These are phyloP conservation scores for Ogataea hybrid DNA, from an alignment of 1,139 yeast species.

Conservation along the genomic window DNA sequence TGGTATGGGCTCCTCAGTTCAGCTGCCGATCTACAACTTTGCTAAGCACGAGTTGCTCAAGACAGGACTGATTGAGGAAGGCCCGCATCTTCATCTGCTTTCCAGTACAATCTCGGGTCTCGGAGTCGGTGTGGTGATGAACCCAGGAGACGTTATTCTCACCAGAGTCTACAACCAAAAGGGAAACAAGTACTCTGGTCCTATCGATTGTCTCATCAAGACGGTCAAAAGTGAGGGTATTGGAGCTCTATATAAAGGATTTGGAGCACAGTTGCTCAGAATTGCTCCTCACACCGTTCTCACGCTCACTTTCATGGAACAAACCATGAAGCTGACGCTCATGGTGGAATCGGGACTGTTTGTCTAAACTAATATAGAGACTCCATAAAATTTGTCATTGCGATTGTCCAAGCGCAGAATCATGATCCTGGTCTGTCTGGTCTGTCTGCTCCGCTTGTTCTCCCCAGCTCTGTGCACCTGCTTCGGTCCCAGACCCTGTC, in stretches of 20 bases:
- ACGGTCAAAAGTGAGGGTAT: conserved; percentile 84
- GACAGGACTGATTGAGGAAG: conserved; percentile 53
- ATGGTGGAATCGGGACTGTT: conserved; percentile 38
- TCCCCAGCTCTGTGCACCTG: conserved; percentile 5
- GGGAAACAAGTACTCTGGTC: conserved; percentile 82
- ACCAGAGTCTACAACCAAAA: conserved; percentile 95
- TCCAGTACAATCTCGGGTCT: conserved; percentile 83
- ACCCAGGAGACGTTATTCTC: conserved; percentile 93
- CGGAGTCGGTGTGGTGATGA: conserved; percentile 94
- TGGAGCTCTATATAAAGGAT: conserved; percentile 88
- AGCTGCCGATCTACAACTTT: conserved; percentile 85
- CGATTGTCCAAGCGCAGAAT: conserved; percentile 3
- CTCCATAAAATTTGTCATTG: background rate
- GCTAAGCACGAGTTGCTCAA: conserved; percentile 58
- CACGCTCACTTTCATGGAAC: conserved; percentile 93
- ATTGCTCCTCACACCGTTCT: conserved; percentile 94
- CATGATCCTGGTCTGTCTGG: conserved; percentile 6
- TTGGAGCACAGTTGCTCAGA: conserved; percentile 87
- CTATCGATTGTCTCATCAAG: conserved; percentile 82
- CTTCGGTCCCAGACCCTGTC: conserved; percentile 6
- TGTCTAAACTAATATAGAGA: conserved; percentile 11
- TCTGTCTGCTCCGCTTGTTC: conserved; percentile 4
- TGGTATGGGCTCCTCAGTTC: conserved; percentile 95
- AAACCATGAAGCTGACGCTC: conserved; percentile 67
- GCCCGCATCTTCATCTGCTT: conserved; percentile 68